Percentiles rank a stretch among this genome's conserved stretches.
These are phyloP conservation scores for Infundibulicybe gibba DNA, from an alignment of 768 basidiomycete genomes.

Conservation along the genomic window DNA sequence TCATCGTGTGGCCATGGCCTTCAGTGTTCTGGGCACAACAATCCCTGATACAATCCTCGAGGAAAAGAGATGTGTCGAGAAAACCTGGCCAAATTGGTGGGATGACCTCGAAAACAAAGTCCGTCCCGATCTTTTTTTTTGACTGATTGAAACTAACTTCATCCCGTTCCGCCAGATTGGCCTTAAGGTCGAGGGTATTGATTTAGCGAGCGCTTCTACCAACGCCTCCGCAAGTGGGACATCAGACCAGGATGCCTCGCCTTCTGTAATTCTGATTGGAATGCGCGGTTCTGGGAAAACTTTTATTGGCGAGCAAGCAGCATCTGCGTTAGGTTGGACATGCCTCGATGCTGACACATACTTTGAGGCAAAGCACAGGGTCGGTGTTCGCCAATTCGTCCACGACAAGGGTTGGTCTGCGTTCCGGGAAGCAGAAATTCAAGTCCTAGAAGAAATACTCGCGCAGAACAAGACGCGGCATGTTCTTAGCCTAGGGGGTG, in stretches of 20 bases:
- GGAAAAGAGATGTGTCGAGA: slow-evolving; percentile 97
- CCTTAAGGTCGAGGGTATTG: slow-evolving; percentile 81
- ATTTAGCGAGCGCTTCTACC: slow-evolving; percentile 45
- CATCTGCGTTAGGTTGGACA: slow-evolving; percentile 65
- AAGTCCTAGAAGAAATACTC: slow-evolving; percentile 66
- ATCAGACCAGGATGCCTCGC: slow-evolving; percentile 6
- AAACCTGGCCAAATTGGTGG: slow-evolving; percentile 99
- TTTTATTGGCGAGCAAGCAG: slow-evolving; percentile 77
- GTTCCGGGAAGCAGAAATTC: slow-evolving; percentile 81
- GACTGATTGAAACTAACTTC: background rate
- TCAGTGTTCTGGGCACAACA: slow-evolving; percentile 81
- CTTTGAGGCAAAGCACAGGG: slow-evolving; percentile 63
- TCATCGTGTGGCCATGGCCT: slow-evolving; percentile 98
- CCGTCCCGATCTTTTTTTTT: slow-evolving; percentile 5
- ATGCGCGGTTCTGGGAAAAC: slow-evolving; percentile 99
- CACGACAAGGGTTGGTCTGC: slow-evolving; percentile 81
- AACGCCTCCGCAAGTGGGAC: slow-evolving; percentile 41
- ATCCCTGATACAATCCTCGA: slow-evolving; percentile 78
- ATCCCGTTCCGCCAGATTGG: slow-evolving; percentile 62
- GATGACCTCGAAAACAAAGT: slow-evolving; percentile 97
- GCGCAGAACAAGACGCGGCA: slow-evolving; percentile 52
- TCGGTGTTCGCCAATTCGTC: slow-evolving; percentile 73
- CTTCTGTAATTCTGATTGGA: slow-evolving; percentile 29
- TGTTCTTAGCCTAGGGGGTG: slow-evolving; percentile 90
- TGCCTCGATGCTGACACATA: slow-evolving; percentile 80